These are phyloP conservation scores for Paxillus ammoniavirescens DNA, from an alignment of 768 basidiomycete species.

Conservation along the genomic window DNA sequence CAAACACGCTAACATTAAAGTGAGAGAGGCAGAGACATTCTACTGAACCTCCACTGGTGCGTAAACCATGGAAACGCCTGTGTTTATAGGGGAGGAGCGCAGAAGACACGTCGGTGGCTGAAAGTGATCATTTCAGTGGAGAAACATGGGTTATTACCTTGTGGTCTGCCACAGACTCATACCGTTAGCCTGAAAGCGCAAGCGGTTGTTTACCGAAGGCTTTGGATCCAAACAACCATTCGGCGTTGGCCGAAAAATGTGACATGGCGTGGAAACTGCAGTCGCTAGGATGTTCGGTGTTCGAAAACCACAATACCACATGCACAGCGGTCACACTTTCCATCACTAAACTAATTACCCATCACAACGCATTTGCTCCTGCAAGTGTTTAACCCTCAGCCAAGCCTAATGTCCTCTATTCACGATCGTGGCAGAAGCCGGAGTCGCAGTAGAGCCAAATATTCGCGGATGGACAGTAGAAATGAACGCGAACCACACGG, in stretches of 20 bases:
- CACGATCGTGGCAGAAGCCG: slow-evolving; percentile 22
- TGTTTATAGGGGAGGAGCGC: no score
- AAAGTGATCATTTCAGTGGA: background rate
- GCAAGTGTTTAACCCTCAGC: background rate
- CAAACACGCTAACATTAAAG: no score
- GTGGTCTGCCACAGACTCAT: background rate
- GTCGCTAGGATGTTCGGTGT: no score
- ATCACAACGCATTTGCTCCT: background rate
- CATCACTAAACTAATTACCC: background rate
- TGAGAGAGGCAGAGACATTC: no score
- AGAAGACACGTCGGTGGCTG: no score
- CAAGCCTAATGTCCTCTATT: slow-evolving; percentile 17
- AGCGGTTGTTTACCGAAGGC: slow-evolving; percentile 27
- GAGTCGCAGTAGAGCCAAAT: slow-evolving; percentile 15
- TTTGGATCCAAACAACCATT: slow-evolving; percentile 27
- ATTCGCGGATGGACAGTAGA: slow-evolving; percentile 10
- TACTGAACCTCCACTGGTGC: no score
- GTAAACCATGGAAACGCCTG: no score
- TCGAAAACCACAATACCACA: background rate
- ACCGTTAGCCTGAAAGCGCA: background rate
- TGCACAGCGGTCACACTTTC: background rate
- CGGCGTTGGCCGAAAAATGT: background rate
- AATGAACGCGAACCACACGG: slow-evolving; percentile 19
- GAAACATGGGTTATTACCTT: background rate
- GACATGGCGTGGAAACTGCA: slow-evolving; percentile 1